Base-by-base conservation (phyloP, 2,329 filamentous ascomycete species). In the Fusarium newnesense region DNA sequence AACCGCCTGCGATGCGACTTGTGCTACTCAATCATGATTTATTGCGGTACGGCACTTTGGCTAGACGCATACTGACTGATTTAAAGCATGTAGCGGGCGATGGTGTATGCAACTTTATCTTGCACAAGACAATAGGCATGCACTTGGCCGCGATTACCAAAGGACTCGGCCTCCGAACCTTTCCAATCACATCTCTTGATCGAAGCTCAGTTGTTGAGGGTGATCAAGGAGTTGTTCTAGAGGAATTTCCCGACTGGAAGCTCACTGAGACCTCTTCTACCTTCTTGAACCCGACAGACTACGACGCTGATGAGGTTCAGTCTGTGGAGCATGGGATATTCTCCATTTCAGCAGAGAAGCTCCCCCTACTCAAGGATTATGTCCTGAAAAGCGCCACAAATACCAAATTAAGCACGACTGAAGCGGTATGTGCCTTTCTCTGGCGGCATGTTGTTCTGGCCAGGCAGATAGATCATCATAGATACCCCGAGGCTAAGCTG, bases 61-160 rank as follows among this genome's bases (percentile, higher is more conserved):
- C n/a, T n/a, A n/a, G n/a, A n/a, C n/a, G n/a, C n/a, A n/a, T 6
- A 26, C 13, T 54, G 15, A 58, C 8, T 28, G 18, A 21, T 8
- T 10, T n/a, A 15, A 7, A 54, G 64, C 64, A 67, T 64, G 64
- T 67, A 21, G 60, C 60, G 30, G 64, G 64, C 21, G 64, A 67
- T 53, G 64, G 64, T 6, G 16, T 28, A 5, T 67, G 64, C 32
- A 67, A 67, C 39, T 53, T 64, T 36, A 57, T 67, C 26, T 59
- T 64, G 30, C 43, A 67, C 11, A 37, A 47, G 21, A 67, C 60
- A 21, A n/a, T 67, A 19, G 60, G 64, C 9, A n/a, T 42, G 30
- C 64, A 67, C 39, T 28, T 67, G 18, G 37, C 64, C 34, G 44
- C 64, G 9, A 34, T 64, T 9, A 42, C 50, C n/a, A 32, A 52